phyloP scores from a whole-genome alignment of 148 eudicot species.

The Euryodendron excelsum region DNA sequence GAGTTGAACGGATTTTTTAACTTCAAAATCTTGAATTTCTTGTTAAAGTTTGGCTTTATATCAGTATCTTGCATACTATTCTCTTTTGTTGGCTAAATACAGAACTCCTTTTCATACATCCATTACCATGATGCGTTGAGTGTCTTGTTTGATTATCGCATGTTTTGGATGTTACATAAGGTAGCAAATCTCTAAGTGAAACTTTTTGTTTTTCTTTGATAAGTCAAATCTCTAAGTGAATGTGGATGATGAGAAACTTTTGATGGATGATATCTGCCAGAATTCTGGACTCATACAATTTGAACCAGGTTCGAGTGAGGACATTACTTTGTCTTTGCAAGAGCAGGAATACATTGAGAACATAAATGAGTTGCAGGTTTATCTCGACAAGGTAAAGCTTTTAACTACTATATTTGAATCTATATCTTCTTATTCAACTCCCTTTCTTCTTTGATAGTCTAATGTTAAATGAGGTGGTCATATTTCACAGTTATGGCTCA shows the following conservation, averaged over 20 bases:
- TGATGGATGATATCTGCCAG: conserved; percentile 10
- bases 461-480: background rate
- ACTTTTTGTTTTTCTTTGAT: no score
- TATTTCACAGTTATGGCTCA: background rate
- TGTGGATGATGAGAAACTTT: background rate
- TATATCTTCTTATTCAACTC: background rate
- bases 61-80: no score
- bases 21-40: no score
- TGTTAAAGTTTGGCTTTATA: no score
- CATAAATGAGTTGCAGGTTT: conserved; percentile 27
- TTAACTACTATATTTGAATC: background rate
- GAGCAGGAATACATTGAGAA: conserved; percentile 24
- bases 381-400: conserved; percentile 32
- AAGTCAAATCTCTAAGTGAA: no score
- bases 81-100: no score
- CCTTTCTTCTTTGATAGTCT: background rate
- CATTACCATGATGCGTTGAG: no score
- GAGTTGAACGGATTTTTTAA: no score
- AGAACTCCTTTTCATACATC: no score
- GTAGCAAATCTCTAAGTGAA: no score
- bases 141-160: background rate
- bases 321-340: background rate
- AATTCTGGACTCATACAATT: conserved; percentile 4
- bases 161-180: background rate
- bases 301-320: conserved; percentile 5